These are phyloP conservation scores for Saccharomyces hybrid DNA, from an alignment of 1,139 yeast species.

Conservation along the genomic window DNA sequence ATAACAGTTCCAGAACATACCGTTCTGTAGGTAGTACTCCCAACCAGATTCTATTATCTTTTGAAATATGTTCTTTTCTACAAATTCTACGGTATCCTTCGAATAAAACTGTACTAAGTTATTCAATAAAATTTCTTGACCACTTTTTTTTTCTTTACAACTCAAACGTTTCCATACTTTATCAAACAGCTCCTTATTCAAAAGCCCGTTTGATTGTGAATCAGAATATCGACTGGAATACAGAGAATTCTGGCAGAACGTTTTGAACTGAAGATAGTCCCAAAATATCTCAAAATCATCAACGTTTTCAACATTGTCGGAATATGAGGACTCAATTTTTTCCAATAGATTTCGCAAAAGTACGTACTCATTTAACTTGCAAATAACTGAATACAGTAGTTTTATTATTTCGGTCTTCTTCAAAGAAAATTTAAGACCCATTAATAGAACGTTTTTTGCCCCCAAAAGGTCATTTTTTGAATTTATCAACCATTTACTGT, in stretches of 20 bases:
- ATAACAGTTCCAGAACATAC: constrained; percentile 24
- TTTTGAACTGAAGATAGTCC: constrained; percentile 24
- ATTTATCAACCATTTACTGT: constrained; percentile 27
- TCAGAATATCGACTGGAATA: constrained; percentile 18
- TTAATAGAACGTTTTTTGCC: constrained; percentile 21
- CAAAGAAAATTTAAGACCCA: constrained; percentile 18
- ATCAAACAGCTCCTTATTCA: constrained; percentile 13
- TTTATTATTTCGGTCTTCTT: constrained; percentile 21
- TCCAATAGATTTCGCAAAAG: constrained; percentile 12
- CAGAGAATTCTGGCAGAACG: constrained; percentile 14
- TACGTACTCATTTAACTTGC: constrained; percentile 18
- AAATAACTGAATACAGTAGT: constrained; percentile 16
- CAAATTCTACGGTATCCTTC: constrained; percentile 16
- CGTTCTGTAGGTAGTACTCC: constrained; percentile 16
- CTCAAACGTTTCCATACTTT: constrained; percentile 17
- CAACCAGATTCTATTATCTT: constrained; percentile 14
- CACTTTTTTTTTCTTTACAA: constrained; percentile 11
- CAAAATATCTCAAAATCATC: constrained; percentile 26
- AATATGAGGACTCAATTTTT: constrained; percentile 11
- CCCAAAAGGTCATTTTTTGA: constrained; percentile 16
- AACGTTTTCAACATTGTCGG: constrained; percentile 13
- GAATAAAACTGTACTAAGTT: constrained; percentile 19
- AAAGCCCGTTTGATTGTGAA: constrained; percentile 3
- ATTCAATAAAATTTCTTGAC: constrained; percentile 18
- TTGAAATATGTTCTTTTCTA: constrained; percentile 22